These are phyloP conservation scores for Suillus fuscotomentosus DNA, from an alignment of 768 basidiomycete genomes.

Conservation along the genomic window DNA sequence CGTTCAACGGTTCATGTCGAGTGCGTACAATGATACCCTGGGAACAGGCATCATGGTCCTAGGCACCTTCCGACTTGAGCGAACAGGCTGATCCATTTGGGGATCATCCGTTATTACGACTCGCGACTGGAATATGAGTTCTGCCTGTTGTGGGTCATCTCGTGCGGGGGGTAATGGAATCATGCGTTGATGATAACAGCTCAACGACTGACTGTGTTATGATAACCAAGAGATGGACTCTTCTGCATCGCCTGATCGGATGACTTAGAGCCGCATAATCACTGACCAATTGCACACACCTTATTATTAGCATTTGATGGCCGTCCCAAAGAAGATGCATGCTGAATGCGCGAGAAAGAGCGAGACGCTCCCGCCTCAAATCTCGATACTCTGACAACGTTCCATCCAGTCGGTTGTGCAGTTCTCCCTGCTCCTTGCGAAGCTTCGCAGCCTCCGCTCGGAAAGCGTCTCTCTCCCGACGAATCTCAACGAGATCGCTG, in stretches of 20 bases:
- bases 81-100: background rate
- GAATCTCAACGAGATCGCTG: constrained; percentile 23
- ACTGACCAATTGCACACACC: constrained; percentile 8
- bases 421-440: constrained; percentile 21
- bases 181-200: background rate
- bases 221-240: constrained; percentile 5
- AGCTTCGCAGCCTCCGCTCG: constrained; percentile 18
- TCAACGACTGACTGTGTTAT: constrained; percentile 1
- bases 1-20: background rate
- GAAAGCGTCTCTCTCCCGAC: constrained; percentile 26
- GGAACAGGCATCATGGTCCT: background rate
- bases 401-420: constrained; percentile 21
- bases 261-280: background rate
- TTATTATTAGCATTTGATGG: constrained; percentile 6
- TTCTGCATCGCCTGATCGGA: background rate
- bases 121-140: constrained; percentile 1
- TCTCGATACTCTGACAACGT: constrained; percentile 17
- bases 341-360: constrained; percentile 12
- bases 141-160: background rate
- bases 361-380: constrained; percentile 20
- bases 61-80: background rate
- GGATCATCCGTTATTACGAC: background rate
- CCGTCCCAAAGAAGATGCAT: background rate
- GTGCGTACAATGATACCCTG: background rate
- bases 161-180: background rate